phyloP scores from a whole-genome alignment of 345 rosid species.

The Syzygium grande region DNA sequence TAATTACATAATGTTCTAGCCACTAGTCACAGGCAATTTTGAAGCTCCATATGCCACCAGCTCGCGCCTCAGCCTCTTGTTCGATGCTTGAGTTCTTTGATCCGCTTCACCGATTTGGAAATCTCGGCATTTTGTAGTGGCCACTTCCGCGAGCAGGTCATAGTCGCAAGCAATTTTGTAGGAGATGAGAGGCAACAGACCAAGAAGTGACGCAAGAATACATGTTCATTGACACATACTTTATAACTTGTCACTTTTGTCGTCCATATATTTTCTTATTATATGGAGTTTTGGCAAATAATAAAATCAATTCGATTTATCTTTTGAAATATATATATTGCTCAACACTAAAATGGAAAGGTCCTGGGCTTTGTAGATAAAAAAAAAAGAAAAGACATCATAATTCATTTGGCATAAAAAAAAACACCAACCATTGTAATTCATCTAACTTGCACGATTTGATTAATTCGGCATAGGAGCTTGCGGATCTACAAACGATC shows the following conservation, averaged over 20 bases:
- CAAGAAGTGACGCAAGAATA: background rate
- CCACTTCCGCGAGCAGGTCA: too few species aligned
- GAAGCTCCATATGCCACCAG: too few species aligned
- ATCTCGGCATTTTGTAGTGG: too few species aligned
- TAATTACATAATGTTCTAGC: too few species aligned
- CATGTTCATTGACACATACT: background rate
- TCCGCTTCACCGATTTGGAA: too few species aligned
- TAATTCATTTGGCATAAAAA: background rate
- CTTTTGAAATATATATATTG: background rate
- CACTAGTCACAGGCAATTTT: too few species aligned
- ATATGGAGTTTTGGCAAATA: background rate
- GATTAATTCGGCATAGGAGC: background rate
- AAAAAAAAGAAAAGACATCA: too few species aligned
- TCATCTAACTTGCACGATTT: background rate
- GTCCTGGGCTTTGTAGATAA: background rate
- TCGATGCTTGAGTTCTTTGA: too few species aligned
- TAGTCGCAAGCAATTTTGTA: too few species aligned
- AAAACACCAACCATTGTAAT: background rate
- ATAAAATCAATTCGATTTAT: background rate
- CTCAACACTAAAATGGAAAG: background rate
- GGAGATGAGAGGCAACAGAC: background rate
- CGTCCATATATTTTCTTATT: too few species aligned
- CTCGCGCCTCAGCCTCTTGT: too few species aligned
- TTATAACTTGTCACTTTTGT: background rate
- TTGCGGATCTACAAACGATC: background rate